These are phyloP conservation scores for Jatropha curcas DNA, from an alignment of 345 rosid genomes.

Conservation along the genomic window DNA sequence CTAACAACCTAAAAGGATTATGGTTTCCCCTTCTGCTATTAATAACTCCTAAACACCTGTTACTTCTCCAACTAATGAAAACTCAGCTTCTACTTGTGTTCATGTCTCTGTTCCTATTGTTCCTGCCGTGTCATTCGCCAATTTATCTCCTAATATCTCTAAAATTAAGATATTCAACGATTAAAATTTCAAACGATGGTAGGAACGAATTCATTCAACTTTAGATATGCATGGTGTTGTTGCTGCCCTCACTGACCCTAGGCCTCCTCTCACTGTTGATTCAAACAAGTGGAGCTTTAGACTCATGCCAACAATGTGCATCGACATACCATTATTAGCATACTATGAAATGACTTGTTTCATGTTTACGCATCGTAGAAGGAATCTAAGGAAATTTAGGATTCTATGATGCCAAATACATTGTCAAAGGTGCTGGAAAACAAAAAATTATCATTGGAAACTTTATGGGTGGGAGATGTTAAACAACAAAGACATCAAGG, in stretches of 20 bases:
- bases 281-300: background rate
- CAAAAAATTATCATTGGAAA: background rate
- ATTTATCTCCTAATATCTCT: background rate
- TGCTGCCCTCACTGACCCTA: background rate
- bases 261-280: background rate
- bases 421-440: background rate
- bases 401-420: background rate
- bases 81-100: no score
- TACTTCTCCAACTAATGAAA: no score
- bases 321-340: background rate
- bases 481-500: background rate
- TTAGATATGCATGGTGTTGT: slow-evolving; percentile 1
- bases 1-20: no score
- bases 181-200: background rate
- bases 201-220: background rate
- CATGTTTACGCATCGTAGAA: background rate
- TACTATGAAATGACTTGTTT: background rate
- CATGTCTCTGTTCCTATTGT: no score
- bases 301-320: background rate
- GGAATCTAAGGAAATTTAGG: background rate
- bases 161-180: background rate
- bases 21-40: no score
- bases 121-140: background rate
- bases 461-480: background rate
- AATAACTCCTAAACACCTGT: no score